Evolutionary conservation across 305 asterid species (phyloP).

Genomic region (Euphrasia arctica): DNA sequence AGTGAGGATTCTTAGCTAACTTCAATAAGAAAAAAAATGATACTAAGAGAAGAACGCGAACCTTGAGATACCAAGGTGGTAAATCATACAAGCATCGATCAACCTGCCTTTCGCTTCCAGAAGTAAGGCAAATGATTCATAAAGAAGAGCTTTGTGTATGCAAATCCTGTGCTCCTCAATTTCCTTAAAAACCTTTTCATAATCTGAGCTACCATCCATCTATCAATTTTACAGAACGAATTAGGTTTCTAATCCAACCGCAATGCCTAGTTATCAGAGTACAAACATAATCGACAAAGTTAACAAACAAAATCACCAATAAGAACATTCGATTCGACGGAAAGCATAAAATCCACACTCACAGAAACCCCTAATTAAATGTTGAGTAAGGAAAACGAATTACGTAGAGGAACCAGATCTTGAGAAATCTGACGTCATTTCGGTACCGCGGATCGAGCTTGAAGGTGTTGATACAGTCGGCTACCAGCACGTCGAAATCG

Average conservation of each 20-base stretch:
- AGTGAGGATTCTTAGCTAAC: background rate
- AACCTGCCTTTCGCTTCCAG: slow-evolving; percentile 76
- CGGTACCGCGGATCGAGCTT: slow-evolving; percentile 62
- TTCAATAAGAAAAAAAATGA: background rate
- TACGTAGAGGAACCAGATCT: slow-evolving; percentile 92
- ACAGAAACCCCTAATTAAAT: background rate
- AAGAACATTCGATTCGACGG: slow-evolving; percentile 15
- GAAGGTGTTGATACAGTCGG: slow-evolving; percentile 54
- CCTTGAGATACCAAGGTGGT: slow-evolving; percentile 91
- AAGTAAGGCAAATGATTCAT: slow-evolving; percentile 68
- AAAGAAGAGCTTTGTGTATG: slow-evolving; percentile 54
- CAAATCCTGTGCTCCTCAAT: slow-evolving; percentile 68
- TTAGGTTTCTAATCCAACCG: slow-evolving; percentile 5
- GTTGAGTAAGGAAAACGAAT: slow-evolving; percentile 2
- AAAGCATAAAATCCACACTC: background rate
- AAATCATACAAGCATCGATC: slow-evolving; percentile 64
- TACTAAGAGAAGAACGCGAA: slow-evolving; percentile 26
- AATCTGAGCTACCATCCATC: slow-evolving; percentile 79
- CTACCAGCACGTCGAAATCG: slow-evolving; percentile 42
- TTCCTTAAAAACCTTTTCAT: slow-evolving; percentile 61
- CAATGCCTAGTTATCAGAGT: slow-evolving; percentile 5
- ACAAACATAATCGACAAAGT: slow-evolving; percentile 10
- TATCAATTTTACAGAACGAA: slow-evolving; percentile 29
- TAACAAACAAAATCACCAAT: no score
- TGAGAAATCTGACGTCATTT: slow-evolving; percentile 85